Percentiles rank a stretch among this genome's conserved stretches.
Conservation (phyloP, 2,329 filamentous ascomycete genomes). For the Lomentospora prolificans region DNA sequence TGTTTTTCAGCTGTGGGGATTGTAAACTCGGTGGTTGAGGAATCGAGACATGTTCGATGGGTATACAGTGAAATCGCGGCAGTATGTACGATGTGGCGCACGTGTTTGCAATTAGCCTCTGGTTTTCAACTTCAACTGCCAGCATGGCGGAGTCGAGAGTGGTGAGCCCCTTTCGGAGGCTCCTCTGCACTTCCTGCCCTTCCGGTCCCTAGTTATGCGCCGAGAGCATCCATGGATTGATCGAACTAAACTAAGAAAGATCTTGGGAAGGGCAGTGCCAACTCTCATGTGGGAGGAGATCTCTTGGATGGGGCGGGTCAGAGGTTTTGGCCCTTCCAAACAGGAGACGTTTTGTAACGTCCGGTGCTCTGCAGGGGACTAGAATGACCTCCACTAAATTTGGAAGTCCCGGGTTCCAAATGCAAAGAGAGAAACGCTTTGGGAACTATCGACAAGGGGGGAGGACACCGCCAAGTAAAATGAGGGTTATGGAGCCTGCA, state of each 20-base stretch:
- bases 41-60: not conserved
- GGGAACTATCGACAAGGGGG: no score
- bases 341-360: not conserved
- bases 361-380: no score
- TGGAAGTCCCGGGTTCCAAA: no score
- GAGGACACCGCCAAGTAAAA: not conserved
- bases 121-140: no score
- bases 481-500: not conserved
- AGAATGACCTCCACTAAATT: no score
- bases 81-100: not conserved
- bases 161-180: not conserved
- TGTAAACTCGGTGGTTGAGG: not conserved
- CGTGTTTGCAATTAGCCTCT: not conserved
- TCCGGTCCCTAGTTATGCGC: no score
- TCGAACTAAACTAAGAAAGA: no score
- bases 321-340: not conserved
- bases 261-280: not conserved
- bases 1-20: no score
- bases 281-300: not conserved
- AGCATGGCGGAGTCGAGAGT: not conserved
- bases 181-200: not conserved
- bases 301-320: not conserved
- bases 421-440: not conserved
- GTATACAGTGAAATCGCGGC: not conserved
- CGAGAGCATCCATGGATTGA: no score